These are phyloP conservation scores for Coniochaeta prunicola DNA, from an alignment of 2,329 filamentous ascomycete species.

Conservation along the genomic window DNA sequence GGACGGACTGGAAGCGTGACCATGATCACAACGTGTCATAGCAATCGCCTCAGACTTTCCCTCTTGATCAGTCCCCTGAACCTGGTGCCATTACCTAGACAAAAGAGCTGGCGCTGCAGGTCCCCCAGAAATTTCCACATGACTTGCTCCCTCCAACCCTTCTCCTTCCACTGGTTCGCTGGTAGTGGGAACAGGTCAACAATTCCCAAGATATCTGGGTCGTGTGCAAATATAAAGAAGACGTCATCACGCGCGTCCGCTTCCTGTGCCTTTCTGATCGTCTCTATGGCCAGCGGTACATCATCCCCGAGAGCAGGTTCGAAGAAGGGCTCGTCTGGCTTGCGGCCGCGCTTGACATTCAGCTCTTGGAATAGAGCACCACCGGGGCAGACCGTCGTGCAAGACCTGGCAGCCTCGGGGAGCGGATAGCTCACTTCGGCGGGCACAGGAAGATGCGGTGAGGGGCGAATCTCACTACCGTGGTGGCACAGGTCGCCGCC, in stretches of 20 bases:
- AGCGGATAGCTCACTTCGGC: slow-evolving; percentile 29
- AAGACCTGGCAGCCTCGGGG: slow-evolving; percentile 14
- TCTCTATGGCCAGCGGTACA: slow-evolving; percentile 24
- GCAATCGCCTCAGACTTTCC: no score
- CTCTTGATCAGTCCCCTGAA: no score
- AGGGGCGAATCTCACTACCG: slow-evolving; percentile 27
- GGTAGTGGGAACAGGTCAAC: slow-evolving; percentile 41
- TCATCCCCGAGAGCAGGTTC: slow-evolving; percentile 17
- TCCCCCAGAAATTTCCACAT: slow-evolving; percentile 13
- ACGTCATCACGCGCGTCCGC: slow-evolving; percentile 35
- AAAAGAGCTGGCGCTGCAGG: not conserved
- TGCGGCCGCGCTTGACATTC: slow-evolving; percentile 24
- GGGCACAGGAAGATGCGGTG: slow-evolving; percentile 24
- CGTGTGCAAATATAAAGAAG: slow-evolving; percentile 40
- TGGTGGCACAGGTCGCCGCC: slow-evolving; percentile 35
- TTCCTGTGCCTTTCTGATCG: slow-evolving; percentile 36
- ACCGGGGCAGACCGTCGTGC: no score
- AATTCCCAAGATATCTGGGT: slow-evolving; percentile 31
- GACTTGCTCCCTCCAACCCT: slow-evolving; percentile 28
- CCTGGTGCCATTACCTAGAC: no score
- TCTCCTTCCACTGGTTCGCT: slow-evolving; percentile 37
- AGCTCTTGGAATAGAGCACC: slow-evolving; percentile 30
- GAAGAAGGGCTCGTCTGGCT: slow-evolving; percentile 22
- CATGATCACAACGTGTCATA: no score
- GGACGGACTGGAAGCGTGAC: no score